phyloP scores from a whole-genome alignment of 2,329 filamentous ascomycete species.

The Atkinsonella hypoxylon region DNA sequence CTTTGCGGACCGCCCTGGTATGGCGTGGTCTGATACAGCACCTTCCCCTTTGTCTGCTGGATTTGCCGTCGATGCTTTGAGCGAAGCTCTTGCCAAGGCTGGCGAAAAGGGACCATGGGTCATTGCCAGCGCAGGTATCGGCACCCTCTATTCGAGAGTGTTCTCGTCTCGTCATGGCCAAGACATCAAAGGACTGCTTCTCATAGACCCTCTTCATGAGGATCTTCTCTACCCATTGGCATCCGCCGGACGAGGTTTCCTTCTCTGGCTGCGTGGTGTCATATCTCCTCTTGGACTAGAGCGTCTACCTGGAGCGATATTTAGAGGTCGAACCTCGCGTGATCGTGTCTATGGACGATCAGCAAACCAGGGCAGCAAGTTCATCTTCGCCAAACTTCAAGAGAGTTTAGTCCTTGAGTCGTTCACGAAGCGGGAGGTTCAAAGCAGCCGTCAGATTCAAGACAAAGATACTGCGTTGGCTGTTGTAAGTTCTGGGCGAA shows the following conservation, averaged over 20 bases:
- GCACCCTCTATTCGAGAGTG: conserved; percentile 79
- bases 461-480: conserved; percentile 61
- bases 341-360: conserved; percentile 77
- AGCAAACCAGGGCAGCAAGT: conserved; percentile 69
- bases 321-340: conserved; percentile 65
- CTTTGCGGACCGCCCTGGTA: conserved; percentile 86
- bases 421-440: conserved; percentile 72
- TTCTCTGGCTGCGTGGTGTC: conserved; percentile 76
- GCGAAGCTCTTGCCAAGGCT: conserved; percentile 68
- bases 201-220: conserved; percentile 85
- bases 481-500: conserved; percentile 69
- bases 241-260: conserved; percentile 59
- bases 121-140: conserved; percentile 73
- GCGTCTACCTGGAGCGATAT: conserved; percentile 65
- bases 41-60: conserved; percentile 88
- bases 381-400: conserved; percentile 82
- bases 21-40: conserved; percentile 79
- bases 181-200: conserved; percentile 64
- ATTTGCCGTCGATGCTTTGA: conserved; percentile 81
- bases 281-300: conserved; percentile 81
- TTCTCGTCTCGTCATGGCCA: conserved; percentile 74
- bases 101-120: conserved; percentile 86
- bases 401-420: conserved; percentile 81
- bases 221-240: conserved; percentile 62
- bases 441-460: conserved; percentile 69